phyloP scores from a whole-genome alignment of 805 yeast genomes.

The Candida broadrunensis region DNA sequence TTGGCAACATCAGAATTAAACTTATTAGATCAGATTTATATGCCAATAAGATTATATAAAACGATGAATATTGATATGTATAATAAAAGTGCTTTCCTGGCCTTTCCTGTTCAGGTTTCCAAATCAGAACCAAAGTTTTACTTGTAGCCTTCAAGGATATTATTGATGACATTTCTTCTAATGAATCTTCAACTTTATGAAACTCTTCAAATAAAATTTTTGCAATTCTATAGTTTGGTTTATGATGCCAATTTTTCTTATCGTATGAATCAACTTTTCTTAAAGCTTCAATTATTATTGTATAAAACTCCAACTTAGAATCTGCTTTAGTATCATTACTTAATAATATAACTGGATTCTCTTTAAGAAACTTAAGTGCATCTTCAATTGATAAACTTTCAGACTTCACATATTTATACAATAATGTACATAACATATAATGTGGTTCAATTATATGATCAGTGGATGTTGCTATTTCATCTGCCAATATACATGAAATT shows the following conservation, averaged over 20 bases:
- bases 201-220: constrained; percentile 55
- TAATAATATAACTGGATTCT: constrained; percentile 26
- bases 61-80: constrained; percentile 64
- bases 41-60: constrained; percentile 56
- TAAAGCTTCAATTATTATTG: constrained; percentile 44
- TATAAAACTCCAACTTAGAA: constrained; percentile 27
- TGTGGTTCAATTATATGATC: constrained; percentile 78
- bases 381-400: constrained; percentile 29
- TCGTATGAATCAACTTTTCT: constrained; percentile 53
- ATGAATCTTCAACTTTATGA: constrained; percentile 52
- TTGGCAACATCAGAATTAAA: constrained; percentile 60
- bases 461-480: constrained; percentile 30
- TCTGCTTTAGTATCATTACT: constrained; percentile 2
- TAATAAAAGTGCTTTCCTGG: constrained; percentile 92
- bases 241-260: constrained; percentile 89
- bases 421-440: constrained; percentile 55
- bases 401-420: constrained; percentile 52
- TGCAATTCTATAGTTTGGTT: constrained; percentile 74
- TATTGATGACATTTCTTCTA: constrained; percentile 58
- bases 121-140: constrained; percentile 74
- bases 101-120: constrained; percentile 91
- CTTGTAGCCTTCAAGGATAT: constrained; percentile 65
- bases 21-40: constrained; percentile 55
- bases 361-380: constrained; percentile 40
- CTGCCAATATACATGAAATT: constrained; percentile 44